Evolutionary conservation across 306 rosid species (phyloP).

Genomic region (Senna siamea): DNA sequence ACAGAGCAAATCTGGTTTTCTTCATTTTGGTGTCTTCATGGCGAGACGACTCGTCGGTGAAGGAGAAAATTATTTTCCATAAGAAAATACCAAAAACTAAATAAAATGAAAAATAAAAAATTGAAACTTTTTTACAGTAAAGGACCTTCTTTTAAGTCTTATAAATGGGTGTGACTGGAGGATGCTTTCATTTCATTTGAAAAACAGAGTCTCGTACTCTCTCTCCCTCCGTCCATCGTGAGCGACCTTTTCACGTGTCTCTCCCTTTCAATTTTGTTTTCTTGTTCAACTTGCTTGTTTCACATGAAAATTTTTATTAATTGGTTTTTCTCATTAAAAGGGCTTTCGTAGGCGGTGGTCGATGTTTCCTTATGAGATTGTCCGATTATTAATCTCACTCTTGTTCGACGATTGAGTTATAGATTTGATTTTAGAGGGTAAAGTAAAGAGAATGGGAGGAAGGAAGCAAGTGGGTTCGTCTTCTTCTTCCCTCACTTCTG

Average conservation of each 20-base stretch:
- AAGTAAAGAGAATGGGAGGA: constrained; percentile 62
- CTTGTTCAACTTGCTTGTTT: constrained; percentile 41
- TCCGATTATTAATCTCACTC: constrained; percentile 9
- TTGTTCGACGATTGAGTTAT: constrained; percentile 26
- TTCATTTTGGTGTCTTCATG: constrained; percentile 14
- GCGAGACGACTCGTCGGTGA: not conserved
- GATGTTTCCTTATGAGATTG: constrained; percentile 29
- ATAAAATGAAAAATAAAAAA: not conserved
- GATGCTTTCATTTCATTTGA: too few relatives aligned
- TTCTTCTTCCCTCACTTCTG: constrained; percentile 70
- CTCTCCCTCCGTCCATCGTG: constrained; percentile 20
- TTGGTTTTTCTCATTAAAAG: constrained; percentile 34
- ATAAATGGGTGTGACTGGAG: too few relatives aligned
- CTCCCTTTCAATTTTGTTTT: constrained; percentile 14
- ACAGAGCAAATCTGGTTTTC: not conserved
- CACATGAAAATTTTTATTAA: constrained; percentile 38
- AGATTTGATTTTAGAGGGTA: constrained; percentile 15
- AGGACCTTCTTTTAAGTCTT: too few relatives aligned
- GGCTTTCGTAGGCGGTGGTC: constrained; percentile 46
- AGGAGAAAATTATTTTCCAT: not conserved
- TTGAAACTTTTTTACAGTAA: not conserved
- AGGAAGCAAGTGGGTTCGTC: constrained; percentile 56
- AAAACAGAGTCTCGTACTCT: not conserved
- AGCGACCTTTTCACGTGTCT: constrained; percentile 61
- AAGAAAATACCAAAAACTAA: not conserved